These are phyloP conservation scores for Russula emetica DNA, from an alignment of 768 basidiomycete genomes.

Conservation along the genomic window DNA sequence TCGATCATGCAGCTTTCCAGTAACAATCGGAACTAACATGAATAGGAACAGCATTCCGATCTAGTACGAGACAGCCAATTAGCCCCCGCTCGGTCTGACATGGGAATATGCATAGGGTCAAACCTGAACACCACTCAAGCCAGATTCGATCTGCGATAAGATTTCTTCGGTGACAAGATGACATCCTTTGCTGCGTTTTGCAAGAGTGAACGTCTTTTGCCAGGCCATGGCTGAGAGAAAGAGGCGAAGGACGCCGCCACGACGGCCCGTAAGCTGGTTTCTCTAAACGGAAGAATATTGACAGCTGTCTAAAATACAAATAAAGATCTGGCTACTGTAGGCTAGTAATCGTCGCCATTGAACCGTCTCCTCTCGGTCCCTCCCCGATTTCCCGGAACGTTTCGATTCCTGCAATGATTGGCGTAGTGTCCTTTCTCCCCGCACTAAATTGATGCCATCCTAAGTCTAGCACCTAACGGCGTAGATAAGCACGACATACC, in stretches of 20 bases:
- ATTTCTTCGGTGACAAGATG: slow-evolving; percentile 84
- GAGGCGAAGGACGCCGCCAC: no score
- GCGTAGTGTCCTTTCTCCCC: slow-evolving; percentile 94
- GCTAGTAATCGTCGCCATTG: slow-evolving; percentile 29
- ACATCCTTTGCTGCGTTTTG: slow-evolving; percentile 56
- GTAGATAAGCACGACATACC: slow-evolving; percentile 40
- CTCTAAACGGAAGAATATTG: not conserved
- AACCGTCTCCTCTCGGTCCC: slow-evolving; percentile 54
- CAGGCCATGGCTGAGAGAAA: slow-evolving; percentile 59
- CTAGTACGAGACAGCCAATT: slow-evolving; percentile 35
- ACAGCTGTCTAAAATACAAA: not conserved
- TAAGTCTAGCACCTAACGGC: slow-evolving; percentile 11
- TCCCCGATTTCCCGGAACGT: slow-evolving; percentile 87
- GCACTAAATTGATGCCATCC: slow-evolving; percentile 47
- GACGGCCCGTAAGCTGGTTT: not conserved
- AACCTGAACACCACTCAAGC: slow-evolving; percentile 64
- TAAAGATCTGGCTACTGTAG: not conserved
- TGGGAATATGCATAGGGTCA: slow-evolving; percentile 21
- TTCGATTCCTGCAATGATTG: slow-evolving; percentile 86
- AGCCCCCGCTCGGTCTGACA: not conserved
- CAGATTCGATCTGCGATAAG: slow-evolving; percentile 57
- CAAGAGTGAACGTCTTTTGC: slow-evolving; percentile 79
- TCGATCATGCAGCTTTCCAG: not conserved
- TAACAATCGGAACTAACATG: slow-evolving; percentile 51
- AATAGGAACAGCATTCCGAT: slow-evolving; percentile 87